phyloP scores from a whole-genome alignment of 106 monocot species.

The Allium sativum region DNA sequence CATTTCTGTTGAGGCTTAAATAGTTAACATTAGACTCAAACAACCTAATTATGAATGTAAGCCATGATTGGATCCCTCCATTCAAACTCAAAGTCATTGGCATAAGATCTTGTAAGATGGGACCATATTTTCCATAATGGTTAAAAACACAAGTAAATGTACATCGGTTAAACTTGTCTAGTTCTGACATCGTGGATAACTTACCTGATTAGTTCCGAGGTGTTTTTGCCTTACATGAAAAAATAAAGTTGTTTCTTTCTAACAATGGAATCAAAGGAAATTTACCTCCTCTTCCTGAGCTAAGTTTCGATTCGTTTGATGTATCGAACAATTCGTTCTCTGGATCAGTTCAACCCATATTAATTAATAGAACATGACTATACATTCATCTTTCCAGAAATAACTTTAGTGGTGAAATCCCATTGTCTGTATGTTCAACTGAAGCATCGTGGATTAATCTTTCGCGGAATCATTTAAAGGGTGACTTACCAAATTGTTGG shows the following conservation, averaged over 20 bases:
- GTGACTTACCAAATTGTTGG: neutral
- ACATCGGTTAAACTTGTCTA: conserved; percentile 5
- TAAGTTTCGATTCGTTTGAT: neutral
- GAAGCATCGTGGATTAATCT: neutral
- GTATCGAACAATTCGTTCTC: conserved; percentile 27
- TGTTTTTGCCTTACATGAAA: neutral
- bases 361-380: too few species aligned
- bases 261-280: conserved; percentile 16
- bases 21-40: conserved; percentile 8
- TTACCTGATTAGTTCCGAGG: conserved; percentile 25
- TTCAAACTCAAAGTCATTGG: conserved; percentile 4
- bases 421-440: neutral
- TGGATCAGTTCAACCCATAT: conserved; percentile 6
- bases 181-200: conserved; percentile 9
- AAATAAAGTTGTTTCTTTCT: conserved; percentile 13
- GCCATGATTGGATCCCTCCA: conserved; percentile 21
- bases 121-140: conserved; percentile 28
- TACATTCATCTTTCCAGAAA: conserved; percentile 2
- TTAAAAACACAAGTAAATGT: conserved; percentile 14
- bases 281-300: conserved; percentile 5
- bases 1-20: conserved; percentile 12
- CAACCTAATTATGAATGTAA: conserved; percentile 7
- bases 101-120: conserved; percentile 10
- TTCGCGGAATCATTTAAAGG: neutral
- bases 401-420: neutral